Evolutionary conservation across 2,329 filamentous ascomycete species (phyloP).

Genomic region (Magnaporthiopsis rhizophila): DNA sequence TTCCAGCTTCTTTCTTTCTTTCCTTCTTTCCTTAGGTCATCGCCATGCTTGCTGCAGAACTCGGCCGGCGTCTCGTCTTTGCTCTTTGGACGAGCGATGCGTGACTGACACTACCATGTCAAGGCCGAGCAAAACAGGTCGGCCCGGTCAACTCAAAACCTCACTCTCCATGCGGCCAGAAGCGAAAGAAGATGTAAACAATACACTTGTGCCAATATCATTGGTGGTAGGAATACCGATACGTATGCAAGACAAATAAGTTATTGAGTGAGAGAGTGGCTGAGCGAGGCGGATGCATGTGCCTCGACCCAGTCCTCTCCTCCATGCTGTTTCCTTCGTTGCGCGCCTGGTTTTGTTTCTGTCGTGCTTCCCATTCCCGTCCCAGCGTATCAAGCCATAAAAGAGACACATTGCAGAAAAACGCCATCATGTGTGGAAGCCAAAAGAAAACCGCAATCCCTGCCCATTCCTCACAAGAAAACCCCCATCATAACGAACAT

Average conservation of each 20-base stretch:
- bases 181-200: background rate
- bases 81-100: background rate
- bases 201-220: background rate
- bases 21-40: background rate
- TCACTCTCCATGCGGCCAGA: background rate
- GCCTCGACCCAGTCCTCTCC: background rate
- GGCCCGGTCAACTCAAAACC: background rate
- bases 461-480: background rate
- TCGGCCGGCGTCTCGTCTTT: background rate
- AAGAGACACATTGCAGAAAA: background rate
- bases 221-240: background rate
- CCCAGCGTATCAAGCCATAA: background rate
- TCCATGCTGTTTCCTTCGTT: background rate
- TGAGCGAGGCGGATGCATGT: background rate
- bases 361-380: background rate
- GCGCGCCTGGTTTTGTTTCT: background rate
- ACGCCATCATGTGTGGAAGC: background rate
- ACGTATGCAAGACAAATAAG: background rate
- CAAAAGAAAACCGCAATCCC: background rate
- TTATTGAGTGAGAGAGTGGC: background rate
- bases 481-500: background rate
- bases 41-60: background rate
- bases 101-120: background rate
- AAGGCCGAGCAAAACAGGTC: background rate
- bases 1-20: too few relatives aligned